Conservation (phyloP, 805 yeast genomes). For the Scheffersomyces stipitis region DNA sequence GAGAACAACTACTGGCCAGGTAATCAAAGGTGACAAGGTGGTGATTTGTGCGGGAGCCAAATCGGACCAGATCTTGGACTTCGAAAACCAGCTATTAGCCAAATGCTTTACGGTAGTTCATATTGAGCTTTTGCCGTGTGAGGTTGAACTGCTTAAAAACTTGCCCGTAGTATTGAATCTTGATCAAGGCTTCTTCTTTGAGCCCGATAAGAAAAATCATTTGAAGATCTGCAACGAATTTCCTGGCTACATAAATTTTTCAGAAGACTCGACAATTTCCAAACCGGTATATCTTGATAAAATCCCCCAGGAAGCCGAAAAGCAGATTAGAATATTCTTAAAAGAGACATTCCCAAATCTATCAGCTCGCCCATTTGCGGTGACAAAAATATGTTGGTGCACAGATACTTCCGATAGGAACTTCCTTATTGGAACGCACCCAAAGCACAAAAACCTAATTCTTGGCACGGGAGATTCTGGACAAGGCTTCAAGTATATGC, state of each 20-base stretch:
- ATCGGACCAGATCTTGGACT: conserved; percentile 33
- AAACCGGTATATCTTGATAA: conserved; percentile 26
- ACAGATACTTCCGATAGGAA: neutral
- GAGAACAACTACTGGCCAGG: conserved; percentile 22
- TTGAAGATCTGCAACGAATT: conserved; percentile 41
- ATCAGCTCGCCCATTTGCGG: conserved; percentile 23
- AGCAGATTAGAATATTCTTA: conserved; percentile 29
- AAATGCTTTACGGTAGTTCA: conserved; percentile 45
- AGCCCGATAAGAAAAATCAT: conserved; percentile 35
- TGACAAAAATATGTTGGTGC: neutral
- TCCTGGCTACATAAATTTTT: conserved; percentile 33
- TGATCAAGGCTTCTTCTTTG: conserved; percentile 43
- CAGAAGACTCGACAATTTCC: conserved; percentile 14
- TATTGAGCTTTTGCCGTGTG: conserved; percentile 31
- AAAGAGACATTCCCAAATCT: conserved; percentile 30
- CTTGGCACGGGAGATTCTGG: neutral
- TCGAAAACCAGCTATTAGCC: conserved; percentile 34
- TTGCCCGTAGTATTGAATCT: conserved; percentile 36
- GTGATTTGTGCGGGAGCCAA: conserved; percentile 42
- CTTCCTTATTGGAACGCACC: neutral
- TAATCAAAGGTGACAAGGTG: conserved; percentile 20
- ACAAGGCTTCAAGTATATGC: neutral
- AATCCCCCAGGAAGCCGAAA: conserved; percentile 32
- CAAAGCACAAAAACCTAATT: neutral
- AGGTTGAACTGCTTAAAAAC: conserved; percentile 25